phyloP scores from a whole-genome alignment of 2,329 filamentous ascomycete species.

The Metarhizium anisopliae region DNA sequence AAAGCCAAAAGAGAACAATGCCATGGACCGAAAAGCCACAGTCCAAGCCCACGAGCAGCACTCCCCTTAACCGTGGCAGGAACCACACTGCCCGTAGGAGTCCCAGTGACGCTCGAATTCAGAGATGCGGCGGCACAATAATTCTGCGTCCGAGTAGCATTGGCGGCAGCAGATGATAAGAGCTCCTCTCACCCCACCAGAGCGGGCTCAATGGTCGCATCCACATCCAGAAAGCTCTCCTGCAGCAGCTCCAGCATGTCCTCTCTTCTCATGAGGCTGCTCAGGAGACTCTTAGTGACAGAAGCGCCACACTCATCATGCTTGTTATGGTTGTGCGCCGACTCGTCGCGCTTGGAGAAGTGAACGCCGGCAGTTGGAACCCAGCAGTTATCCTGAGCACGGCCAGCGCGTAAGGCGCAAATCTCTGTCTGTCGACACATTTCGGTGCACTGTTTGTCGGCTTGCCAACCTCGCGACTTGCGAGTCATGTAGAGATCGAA shows the following conservation, averaged over 20 bases:
- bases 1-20: neutral
- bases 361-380: constrained; percentile 22
- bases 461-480: constrained; percentile 35
- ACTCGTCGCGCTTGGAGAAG: constrained; percentile 17
- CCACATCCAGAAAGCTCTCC: constrained; percentile 6
- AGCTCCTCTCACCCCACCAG: neutral
- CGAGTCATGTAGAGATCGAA: constrained; percentile 38
- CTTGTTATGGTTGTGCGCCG: constrained; percentile 6
- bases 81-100: neutral
- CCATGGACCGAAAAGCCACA: neutral
- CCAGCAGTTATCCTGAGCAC: constrained; percentile 42
- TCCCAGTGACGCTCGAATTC: neutral
- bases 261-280: constrained; percentile 12
- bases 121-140: neutral
- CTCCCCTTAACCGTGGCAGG: neutral
- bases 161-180: neutral
- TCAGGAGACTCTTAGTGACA: constrained; percentile 14
- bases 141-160: neutral
- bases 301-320: constrained; percentile 20
- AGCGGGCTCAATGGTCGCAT: neutral
- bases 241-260: constrained; percentile 16
- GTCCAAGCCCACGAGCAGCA: neutral
- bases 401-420: constrained; percentile 39
- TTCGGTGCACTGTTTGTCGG: constrained; percentile 9
- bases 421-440: constrained; percentile 34